These are phyloP conservation scores for Hsuehochloa calcarea DNA, from an alignment of 176 grass and related monocot genomes.

Conservation along the genomic window DNA sequence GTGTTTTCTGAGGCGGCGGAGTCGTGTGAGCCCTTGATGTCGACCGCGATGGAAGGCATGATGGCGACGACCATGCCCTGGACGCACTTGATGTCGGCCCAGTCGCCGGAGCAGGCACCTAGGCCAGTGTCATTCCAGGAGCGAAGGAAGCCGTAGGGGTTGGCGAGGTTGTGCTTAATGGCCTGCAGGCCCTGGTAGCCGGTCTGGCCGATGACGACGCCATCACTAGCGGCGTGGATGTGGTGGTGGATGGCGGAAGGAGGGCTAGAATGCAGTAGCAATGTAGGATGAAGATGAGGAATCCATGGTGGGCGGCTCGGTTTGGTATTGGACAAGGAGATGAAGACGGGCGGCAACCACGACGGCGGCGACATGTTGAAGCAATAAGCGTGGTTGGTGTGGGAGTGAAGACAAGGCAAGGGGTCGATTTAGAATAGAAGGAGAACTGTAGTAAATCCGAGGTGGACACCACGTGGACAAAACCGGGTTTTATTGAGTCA, in stretches of 20 bases:
- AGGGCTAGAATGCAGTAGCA: background rate
- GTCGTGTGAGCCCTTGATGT: constrained; percentile 39
- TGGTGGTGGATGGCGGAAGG: background rate
- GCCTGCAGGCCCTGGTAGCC: constrained; percentile 70
- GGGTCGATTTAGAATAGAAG: too few species aligned
- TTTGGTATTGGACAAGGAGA: too few species aligned
- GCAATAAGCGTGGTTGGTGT: too few species aligned
- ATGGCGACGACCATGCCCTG: constrained; percentile 62
- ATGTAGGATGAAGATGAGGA: background rate
- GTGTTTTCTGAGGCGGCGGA: constrained; percentile 66
- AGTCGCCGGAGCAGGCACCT: constrained; percentile 56
- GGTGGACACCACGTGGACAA: too few species aligned
- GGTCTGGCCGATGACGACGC: constrained; percentile 47
- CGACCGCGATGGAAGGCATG: constrained; percentile 50
- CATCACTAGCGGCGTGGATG: constrained; percentile 19
- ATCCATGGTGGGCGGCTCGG: too few species aligned
- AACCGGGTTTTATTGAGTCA: too few species aligned
- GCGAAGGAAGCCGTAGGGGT: constrained; percentile 43
- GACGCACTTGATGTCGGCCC: constrained; percentile 70
- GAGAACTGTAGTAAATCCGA: too few species aligned
- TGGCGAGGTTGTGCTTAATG: constrained; percentile 46
- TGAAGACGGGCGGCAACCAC: too few species aligned
- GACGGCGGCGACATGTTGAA: background rate
- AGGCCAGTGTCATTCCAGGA: constrained; percentile 71
- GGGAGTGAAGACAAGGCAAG: too few species aligned